Percentiles rank a stretch among this genome's conserved stretches.
These are phyloP conservation scores for Rhododendron kiyosumense DNA, from an alignment of 148 eudicot genomes.

Conservation along the genomic window DNA sequence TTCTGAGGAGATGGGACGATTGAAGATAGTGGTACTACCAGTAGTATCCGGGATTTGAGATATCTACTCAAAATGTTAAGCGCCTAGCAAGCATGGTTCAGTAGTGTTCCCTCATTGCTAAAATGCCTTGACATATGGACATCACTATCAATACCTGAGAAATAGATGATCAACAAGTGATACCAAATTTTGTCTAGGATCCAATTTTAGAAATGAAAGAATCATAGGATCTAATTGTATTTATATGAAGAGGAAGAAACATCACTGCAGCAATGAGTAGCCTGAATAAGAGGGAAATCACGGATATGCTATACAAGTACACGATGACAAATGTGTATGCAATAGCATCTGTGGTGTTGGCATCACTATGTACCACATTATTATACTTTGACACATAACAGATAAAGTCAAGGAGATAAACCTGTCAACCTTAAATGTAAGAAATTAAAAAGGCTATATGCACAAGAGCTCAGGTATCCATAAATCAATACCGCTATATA, in stretches of 20 bases:
- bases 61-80: neutral
- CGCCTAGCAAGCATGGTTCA: neutral
- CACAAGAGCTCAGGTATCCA: neutral
- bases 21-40: neutral
- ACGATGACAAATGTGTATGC: neutral
- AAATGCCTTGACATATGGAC: neutral
- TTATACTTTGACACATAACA: neutral
- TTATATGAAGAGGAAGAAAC: neutral
- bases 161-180: neutral
- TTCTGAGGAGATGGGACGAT: neutral
- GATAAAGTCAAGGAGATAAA: neutral
- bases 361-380: neutral
- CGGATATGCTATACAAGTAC: neutral
- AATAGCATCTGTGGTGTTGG: neutral
- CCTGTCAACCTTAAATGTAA: neutral
- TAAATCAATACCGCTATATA: neutral
- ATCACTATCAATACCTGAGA: neutral
- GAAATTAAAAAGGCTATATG: neutral
- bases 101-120: neutral
- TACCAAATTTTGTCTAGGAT: neutral
- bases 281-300: neutral
- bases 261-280: neutral
- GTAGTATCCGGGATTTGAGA: neutral
- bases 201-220: neutral
- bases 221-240: neutral